A percentile compares a stretch with the other conserved stretches of the same genome.
phyloP scores from a whole-genome alignment of 768 basidiomycete genomes.

The Agaricus subrufescens region DNA sequence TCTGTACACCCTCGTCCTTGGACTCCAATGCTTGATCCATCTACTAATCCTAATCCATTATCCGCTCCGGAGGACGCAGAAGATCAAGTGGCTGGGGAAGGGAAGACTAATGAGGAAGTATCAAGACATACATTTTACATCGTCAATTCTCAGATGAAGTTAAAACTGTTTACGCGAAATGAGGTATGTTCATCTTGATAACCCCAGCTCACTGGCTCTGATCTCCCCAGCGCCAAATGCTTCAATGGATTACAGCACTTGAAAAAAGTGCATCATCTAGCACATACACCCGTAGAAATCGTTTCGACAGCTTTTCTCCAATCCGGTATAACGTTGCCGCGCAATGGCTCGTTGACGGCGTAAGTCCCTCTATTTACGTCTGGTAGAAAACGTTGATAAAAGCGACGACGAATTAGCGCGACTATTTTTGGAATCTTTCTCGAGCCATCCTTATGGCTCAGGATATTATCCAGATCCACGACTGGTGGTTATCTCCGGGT shows the following conservation, averaged over 20 bases:
- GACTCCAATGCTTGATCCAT: slow-evolving; percentile 73
- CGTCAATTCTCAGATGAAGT: slow-evolving; percentile 81
- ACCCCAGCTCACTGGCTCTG: not conserved
- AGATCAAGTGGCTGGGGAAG: slow-evolving; percentile 14
- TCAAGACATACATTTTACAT: slow-evolving; percentile 95
- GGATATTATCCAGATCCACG: slow-evolving; percentile 90
- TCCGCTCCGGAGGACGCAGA: slow-evolving; percentile 10
- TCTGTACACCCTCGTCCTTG: slow-evolving; percentile 30
- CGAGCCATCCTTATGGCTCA: slow-evolving; percentile 87
- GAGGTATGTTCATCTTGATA: slow-evolving; percentile 45
- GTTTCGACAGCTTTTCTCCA: slow-evolving; percentile 95
- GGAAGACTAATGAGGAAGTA: slow-evolving; percentile 46
- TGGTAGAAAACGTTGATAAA: slow-evolving; percentile 2
- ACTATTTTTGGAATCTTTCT: slow-evolving; percentile 98
- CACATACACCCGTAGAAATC: slow-evolving; percentile 73
- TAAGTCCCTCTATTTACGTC: slow-evolving; percentile 33
- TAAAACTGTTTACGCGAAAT: slow-evolving; percentile 85
- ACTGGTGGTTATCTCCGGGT: slow-evolving; percentile 98
- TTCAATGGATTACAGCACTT: slow-evolving; percentile 92
- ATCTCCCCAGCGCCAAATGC: slow-evolving; percentile 75
- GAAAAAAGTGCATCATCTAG: slow-evolving; percentile 74
- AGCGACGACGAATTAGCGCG: slow-evolving; percentile 51
- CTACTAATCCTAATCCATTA: slow-evolving; percentile 66
- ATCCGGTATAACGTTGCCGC: slow-evolving; percentile 90
- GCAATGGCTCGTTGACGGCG: slow-evolving; percentile 98